These are phyloP conservation scores for Xylaria longipes DNA, from an alignment of 495 filamentous ascomycete genomes.

Conservation along the genomic window DNA sequence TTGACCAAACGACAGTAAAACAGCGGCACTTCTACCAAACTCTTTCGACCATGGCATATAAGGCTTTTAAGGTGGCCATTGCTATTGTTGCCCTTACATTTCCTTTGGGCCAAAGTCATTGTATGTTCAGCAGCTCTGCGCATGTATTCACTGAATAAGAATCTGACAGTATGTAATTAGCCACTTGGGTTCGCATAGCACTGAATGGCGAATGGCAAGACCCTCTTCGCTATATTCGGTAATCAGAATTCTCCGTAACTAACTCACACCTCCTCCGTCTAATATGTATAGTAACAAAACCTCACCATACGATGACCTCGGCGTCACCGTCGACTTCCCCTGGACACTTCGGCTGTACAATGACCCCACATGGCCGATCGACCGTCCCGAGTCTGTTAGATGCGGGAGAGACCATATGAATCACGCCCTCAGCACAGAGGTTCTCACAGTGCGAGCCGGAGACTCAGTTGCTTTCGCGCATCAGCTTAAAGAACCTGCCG, in stretches of 20 bases:
- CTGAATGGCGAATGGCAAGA: conserved; percentile 5
- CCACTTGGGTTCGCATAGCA: conserved; percentile 1
- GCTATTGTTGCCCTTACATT: background rate
- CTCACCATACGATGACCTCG: background rate
- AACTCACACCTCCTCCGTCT: background rate
- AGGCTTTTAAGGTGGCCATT: background rate
- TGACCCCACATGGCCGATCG: conserved; percentile 8
- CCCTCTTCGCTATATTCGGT: conserved; percentile 9
- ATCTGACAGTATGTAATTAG: background rate
- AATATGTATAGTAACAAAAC: conserved; percentile 2
- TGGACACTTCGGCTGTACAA: background rate
- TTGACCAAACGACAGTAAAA: background rate
- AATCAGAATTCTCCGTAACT: background rate
- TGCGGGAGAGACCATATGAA: conserved; percentile 8
- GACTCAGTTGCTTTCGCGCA: conserved; percentile 1
- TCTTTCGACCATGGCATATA: background rate
- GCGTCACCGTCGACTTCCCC: background rate
- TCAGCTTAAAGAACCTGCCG: background rate
- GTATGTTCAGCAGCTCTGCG: background rate
- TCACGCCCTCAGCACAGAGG: background rate
- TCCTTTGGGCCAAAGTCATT: background rate
- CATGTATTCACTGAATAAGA: background rate
- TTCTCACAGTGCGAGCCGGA: background rate
- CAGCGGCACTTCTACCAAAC: background rate
- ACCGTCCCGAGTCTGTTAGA: background rate